Conservation (phyloP, 192 early-diverging fungal genomes). For the Dimargaris cristalligena region DNA sequence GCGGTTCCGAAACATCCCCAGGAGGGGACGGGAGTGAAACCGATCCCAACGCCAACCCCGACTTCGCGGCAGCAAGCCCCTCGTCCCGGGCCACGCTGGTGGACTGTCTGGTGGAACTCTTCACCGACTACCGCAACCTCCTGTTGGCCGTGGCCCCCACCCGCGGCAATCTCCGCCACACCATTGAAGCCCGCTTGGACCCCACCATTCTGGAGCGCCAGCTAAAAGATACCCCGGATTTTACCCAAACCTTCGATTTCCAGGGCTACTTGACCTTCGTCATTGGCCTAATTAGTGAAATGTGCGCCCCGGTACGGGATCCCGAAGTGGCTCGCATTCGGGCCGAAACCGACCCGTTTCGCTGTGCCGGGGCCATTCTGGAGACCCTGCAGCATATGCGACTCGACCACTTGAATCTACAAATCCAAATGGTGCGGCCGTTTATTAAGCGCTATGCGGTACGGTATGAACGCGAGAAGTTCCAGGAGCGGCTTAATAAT, state of each 20-base stretch:
- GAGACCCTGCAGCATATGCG: constrained; percentile 58
- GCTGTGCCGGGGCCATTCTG: constrained; percentile 29
- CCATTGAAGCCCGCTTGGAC: constrained; percentile 52
- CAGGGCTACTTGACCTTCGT: constrained; percentile 26
- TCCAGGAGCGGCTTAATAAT: constrained; percentile 32
- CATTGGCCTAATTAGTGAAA: constrained; percentile 37
- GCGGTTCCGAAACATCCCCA: neutral
- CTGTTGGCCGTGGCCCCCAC: constrained; percentile 46
- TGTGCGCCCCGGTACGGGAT: constrained; percentile 70
- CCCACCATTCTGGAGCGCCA: constrained; percentile 49
- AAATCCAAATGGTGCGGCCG: constrained; percentile 45
- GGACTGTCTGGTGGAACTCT: neutral
- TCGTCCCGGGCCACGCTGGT: neutral
- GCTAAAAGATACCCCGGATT: constrained; percentile 20
- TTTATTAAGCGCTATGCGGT: constrained; percentile 49
- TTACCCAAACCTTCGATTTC: constrained; percentile 30
- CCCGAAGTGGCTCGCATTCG: constrained; percentile 22
- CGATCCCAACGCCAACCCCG: neutral
- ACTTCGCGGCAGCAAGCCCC: too few relatives aligned
- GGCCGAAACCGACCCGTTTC: constrained; percentile 23
- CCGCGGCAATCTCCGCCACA: constrained; percentile 27
- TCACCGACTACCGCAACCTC: constrained; percentile 23
- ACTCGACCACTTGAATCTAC: constrained; percentile 65
- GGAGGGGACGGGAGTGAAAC: neutral
- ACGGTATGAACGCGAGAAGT: constrained; percentile 55